Conservation (phyloP, 2,329 filamentous ascomycete species). For the Phaeosphaeriaceae sp. region DNA sequence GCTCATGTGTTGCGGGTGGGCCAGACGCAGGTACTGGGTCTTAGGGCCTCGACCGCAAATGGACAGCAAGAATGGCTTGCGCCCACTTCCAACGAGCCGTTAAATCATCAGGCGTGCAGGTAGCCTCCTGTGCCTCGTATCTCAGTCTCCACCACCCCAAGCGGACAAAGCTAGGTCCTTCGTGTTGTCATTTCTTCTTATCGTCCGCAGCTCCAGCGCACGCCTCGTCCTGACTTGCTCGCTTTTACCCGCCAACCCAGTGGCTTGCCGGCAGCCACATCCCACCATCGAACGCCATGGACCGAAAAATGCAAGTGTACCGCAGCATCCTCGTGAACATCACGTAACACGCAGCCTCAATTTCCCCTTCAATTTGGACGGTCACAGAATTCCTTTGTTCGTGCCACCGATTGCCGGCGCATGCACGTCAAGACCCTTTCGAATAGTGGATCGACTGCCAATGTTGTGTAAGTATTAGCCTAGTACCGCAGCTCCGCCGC, state of each 20-base stretch:
- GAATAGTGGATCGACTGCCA: slow-evolving; percentile 22
- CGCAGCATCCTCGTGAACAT: neutral
- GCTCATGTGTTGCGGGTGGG: slow-evolving; percentile 1
- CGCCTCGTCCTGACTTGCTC: neutral
- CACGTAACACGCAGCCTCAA: neutral
- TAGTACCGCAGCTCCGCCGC: slow-evolving; percentile 10
- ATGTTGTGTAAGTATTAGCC: slow-evolving; percentile 34
- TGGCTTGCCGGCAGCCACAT: neutral
- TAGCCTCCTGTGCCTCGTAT: slow-evolving; percentile 2
- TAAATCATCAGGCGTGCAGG: slow-evolving; percentile 1
- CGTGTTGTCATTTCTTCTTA: neutral
- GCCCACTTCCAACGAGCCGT: neutral
- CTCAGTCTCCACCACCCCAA: neutral
- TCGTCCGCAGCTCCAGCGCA: neutral
- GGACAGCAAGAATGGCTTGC: slow-evolving; percentile 1
- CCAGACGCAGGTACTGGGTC: slow-evolving; percentile 21
- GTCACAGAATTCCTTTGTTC: slow-evolving; percentile 14
- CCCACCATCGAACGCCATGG: slow-evolving; percentile 3
- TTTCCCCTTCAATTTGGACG: slow-evolving; percentile 7
- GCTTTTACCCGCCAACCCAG: slow-evolving; percentile 1
- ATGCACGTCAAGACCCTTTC: slow-evolving; percentile 39
- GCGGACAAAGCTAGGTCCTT: neutral
- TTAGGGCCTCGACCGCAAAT: slow-evolving; percentile 7
- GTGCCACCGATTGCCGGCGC: slow-evolving; percentile 9
- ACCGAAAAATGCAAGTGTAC: neutral